phyloP scores from a whole-genome alignment of 2,329 filamentous ascomycete species.

The Fusarium zealandicum region DNA sequence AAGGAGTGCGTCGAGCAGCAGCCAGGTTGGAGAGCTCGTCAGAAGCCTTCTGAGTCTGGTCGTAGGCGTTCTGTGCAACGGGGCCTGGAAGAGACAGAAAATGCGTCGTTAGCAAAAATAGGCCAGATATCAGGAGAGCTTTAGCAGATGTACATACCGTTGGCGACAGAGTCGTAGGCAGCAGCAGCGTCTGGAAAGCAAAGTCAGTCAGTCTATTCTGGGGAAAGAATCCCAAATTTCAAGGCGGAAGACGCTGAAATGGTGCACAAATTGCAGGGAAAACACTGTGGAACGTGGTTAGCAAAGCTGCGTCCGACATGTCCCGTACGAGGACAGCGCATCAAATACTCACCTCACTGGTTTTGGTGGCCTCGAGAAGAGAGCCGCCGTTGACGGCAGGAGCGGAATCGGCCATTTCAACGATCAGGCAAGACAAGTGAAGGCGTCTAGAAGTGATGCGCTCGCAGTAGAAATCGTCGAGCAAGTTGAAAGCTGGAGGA shows the following conservation, averaged over 20 bases:
- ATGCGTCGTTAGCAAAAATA: constrained; percentile 21
- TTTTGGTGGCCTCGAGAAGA: constrained; percentile 56
- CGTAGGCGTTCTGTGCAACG: constrained; percentile 65
- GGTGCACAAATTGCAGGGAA: constrained; percentile 6
- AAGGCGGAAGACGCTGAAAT: constrained; percentile 1
- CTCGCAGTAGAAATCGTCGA: constrained; percentile 19
- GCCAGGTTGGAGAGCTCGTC: constrained; percentile 66
- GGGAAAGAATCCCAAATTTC: not conserved
- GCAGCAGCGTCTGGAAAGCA: constrained; percentile 54
- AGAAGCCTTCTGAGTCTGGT: constrained; percentile 62
- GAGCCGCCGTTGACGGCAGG: constrained; percentile 56
- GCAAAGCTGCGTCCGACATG: constrained; percentile 29
- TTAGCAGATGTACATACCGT: constrained; percentile 49
- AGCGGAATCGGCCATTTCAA: constrained; percentile 42
- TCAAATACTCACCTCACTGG: constrained; percentile 58
- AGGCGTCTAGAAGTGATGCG: constrained; percentile 14
- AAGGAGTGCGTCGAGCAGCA: constrained; percentile 62
- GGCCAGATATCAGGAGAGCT: not conserved
- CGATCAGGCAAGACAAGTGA: constrained; percentile 34
- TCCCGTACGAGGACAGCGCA: constrained; percentile 17
- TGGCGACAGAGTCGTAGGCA: constrained; percentile 57
- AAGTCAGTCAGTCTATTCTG: constrained; percentile 42
- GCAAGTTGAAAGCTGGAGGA: constrained; percentile 4
- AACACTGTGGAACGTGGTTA: constrained; percentile 32
- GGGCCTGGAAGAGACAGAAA: constrained; percentile 54